These are phyloP conservation scores for Myriosclerotinia scirpicola DNA, from an alignment of 2,329 filamentous ascomycete species.

Conservation along the genomic window DNA sequence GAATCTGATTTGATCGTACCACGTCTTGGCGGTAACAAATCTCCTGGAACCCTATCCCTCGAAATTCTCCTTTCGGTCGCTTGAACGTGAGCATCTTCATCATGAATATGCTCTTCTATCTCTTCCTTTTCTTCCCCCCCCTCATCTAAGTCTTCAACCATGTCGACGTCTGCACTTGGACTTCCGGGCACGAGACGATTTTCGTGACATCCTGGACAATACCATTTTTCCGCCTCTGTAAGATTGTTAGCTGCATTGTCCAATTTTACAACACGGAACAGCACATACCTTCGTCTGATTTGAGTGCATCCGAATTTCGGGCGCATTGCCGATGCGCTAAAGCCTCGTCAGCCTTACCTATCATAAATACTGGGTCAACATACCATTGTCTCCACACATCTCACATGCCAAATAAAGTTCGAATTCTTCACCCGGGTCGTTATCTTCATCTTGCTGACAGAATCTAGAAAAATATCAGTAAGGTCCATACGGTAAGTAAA, in stretches of 20 bases:
- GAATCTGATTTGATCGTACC: constrained; percentile 66
- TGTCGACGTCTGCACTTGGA: constrained; percentile 29
- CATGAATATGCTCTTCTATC: constrained; percentile 18
- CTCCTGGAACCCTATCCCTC: constrained; percentile 65
- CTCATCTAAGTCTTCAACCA: constrained; percentile 24
- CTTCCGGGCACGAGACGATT: constrained; percentile 49
- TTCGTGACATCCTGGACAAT: constrained; percentile 53
- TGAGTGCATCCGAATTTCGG: constrained; percentile 64
- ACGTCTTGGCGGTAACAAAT: constrained; percentile 68
- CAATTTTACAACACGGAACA: background rate
- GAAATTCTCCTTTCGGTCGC: constrained; percentile 52
- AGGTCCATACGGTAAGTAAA: constrained; percentile 2
- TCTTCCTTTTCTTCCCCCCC: constrained; percentile 2
- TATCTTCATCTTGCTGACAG: constrained; percentile 78
- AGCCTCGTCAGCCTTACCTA: constrained; percentile 46
- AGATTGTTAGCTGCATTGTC: constrained; percentile 12
- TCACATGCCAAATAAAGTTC: constrained; percentile 76
- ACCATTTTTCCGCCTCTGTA: constrained; percentile 58
- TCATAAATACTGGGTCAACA: constrained; percentile 44
- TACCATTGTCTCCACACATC: constrained; percentile 80
- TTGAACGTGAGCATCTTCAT: constrained; percentile 28
- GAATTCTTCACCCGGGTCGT: constrained; percentile 78
- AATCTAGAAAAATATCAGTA: constrained; percentile 58
- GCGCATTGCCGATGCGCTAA: constrained; percentile 91
- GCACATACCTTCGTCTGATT: constrained; percentile 59